phyloP scores from a whole-genome alignment of 495 filamentous ascomycete genomes.

The Umbilicaria muhlenbergii region DNA sequence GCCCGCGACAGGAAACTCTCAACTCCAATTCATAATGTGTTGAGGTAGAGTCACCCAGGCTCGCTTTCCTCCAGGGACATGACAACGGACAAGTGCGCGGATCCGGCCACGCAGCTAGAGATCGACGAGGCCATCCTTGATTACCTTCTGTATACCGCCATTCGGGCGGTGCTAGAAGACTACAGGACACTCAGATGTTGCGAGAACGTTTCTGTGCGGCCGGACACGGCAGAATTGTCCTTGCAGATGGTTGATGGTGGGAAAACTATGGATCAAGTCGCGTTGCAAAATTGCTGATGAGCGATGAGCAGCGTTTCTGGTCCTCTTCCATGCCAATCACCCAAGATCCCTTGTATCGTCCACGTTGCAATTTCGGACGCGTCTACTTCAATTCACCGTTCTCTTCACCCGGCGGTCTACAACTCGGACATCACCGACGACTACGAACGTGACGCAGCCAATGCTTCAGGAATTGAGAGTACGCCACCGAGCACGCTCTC shows the following conservation, averaged over 20 bases:
- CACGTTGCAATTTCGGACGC: constrained; percentile 16
- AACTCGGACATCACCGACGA: not conserved
- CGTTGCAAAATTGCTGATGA: no score
- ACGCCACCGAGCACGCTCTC: no score
- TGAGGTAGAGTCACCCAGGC: not conserved
- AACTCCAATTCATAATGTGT: not conserved
- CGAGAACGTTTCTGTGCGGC: not conserved
- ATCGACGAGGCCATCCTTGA: constrained; percentile 39
- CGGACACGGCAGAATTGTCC: constrained; percentile 1
- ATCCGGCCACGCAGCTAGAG: constrained; percentile 14
- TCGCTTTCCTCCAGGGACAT: not conserved
- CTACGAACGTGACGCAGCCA: not conserved
- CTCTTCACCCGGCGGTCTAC: constrained; percentile 18
- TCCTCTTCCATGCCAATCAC: constrained; percentile 19
- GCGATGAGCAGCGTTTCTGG: constrained; percentile 14
- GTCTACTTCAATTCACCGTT: constrained; percentile 18
- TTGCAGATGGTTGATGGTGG: constrained; percentile 13
- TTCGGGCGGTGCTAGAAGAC: constrained; percentile 16
- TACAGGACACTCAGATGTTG: not conserved
- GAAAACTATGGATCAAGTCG: not conserved
- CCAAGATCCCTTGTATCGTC: constrained; percentile 4
- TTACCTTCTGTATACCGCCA: constrained; percentile 32
- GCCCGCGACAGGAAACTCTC: no score
- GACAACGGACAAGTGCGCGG: constrained; percentile 8
- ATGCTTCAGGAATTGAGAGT: no score